Percentiles rank a stretch among this genome's conserved stretches.
Conservation (phyloP, 441 rosid genomes). For the Adansonia madagascariensis region DNA sequence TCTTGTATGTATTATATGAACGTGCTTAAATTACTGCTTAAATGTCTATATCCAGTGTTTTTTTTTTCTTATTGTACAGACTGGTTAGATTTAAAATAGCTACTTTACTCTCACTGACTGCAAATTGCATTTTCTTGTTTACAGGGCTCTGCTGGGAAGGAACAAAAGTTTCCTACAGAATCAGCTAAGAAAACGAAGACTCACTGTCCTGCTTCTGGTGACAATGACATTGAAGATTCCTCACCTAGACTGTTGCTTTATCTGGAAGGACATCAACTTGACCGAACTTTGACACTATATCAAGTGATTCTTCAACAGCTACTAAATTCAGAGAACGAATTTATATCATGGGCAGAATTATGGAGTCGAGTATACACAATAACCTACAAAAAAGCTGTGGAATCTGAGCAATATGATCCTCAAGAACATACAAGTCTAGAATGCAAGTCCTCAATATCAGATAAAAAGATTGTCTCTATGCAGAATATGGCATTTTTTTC, state of each 20-base stretch:
- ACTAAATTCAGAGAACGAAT: conserved; percentile 61
- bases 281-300: conserved; percentile 63
- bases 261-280: conserved; percentile 71
- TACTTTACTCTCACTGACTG: conserved; percentile 22
- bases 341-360: conserved; percentile 47
- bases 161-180: conserved; percentile 39
- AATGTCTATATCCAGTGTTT: not conserved
- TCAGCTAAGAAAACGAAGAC: conserved; percentile 30
- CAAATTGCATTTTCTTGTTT: conserved; percentile 30
- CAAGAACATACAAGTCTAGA: conserved; percentile 33
- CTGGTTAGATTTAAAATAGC: conserved; percentile 23
- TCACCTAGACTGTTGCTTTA: conserved; percentile 60
- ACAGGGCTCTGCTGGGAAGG: conserved; percentile 53
- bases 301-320: conserved; percentile 83
- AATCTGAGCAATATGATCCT: conserved; percentile 37
- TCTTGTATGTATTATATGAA: conserved; percentile 16
- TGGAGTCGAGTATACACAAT: conserved; percentile 71
- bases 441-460: conserved; percentile 32
- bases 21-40: conserved; percentile 5
- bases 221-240: conserved; percentile 35
- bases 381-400: conserved; percentile 59
- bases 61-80: conserved; percentile 17
- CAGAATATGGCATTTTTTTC: conserved; percentile 51
- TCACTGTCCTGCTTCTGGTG: conserved; percentile 40
- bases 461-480: conserved; percentile 34